Conservation (phyloP, 1,139 yeast species). For the Magnusiomyces sp. region DNA sequence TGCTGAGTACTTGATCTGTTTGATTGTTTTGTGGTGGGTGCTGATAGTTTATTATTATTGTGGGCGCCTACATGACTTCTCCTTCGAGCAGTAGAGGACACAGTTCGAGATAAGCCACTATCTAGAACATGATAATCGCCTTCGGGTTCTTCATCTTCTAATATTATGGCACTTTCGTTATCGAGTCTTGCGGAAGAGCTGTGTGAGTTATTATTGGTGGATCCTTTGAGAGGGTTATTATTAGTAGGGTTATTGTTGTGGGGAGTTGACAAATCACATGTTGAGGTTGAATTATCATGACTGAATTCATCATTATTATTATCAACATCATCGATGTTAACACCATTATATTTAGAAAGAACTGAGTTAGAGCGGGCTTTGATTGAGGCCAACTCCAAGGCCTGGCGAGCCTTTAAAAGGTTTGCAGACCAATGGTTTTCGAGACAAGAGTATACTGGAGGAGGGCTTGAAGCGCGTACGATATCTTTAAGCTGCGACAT, state of each 20-base stretch:
- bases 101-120: too few species aligned
- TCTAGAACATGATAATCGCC: too few species aligned
- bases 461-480: slow-evolving; percentile 13
- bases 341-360: neutral
- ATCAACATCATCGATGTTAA: neutral
- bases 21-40: neutral
- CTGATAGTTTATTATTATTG: neutral
- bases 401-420: slow-evolving; percentile 8
- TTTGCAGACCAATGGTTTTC: slow-evolving; percentile 12
- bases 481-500: slow-evolving; percentile 15
- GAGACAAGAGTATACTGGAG: slow-evolving; percentile 11
- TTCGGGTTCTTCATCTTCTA: too few species aligned
- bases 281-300: neutral
- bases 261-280: slow-evolving; percentile 1
- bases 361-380: slow-evolving; percentile 1
- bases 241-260: slow-evolving; percentile 3
- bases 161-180: too few species aligned
- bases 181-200: too few species aligned
- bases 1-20: neutral
- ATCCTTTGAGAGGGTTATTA: neutral
- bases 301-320: slow-evolving; percentile 10
- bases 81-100: neutral
- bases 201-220: neutral
- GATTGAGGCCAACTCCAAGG: slow-evolving; percentile 9
- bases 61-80: neutral